A percentile compares a stretch with the other conserved stretches of the same genome.
These are phyloP conservation scores for Amborella trichopoda DNA, from an alignment of 164 flowering plant species.

Conservation along the genomic window DNA sequence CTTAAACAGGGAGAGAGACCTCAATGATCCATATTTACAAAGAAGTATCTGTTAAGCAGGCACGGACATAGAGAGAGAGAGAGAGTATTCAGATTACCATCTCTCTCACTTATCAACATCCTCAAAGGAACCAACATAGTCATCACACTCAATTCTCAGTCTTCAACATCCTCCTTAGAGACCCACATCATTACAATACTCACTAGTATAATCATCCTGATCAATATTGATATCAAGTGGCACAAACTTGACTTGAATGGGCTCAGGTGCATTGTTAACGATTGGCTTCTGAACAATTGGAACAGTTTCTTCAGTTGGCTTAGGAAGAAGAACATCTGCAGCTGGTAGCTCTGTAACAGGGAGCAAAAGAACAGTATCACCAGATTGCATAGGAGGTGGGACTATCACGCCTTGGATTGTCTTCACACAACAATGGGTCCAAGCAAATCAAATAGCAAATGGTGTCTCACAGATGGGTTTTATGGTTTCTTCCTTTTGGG, in stretches of 20 bases:
- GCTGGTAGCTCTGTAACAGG: conserved; percentile 36
- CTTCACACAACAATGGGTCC: too few relatives aligned
- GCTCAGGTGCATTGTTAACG: conserved; percentile 35
- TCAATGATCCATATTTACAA: too few relatives aligned
- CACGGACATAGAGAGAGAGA: neutral
- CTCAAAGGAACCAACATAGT: too few relatives aligned
- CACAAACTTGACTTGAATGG: conserved; percentile 66
- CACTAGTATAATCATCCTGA: conserved; percentile 71
- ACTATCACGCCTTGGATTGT: conserved; percentile 32
- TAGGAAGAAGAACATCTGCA: conserved; percentile 15
- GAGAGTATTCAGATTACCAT: neutral
- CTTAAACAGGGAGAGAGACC: too few relatives aligned
- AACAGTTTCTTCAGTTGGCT: conserved; percentile 34
- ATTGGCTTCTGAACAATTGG: conserved; percentile 11
- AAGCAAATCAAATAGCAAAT: too few relatives aligned
- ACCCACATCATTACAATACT: conserved; percentile 55
- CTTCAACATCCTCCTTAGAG: conserved; percentile 74
- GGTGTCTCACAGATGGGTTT: too few relatives aligned
- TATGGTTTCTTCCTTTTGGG: conserved; percentile 36
- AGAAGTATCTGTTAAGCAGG: too few relatives aligned
- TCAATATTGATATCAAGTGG: conserved; percentile 62
- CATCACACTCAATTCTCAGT: too few relatives aligned
- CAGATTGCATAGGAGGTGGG: conserved; percentile 64
- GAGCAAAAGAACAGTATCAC: conserved; percentile 70
- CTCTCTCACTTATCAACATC: too few relatives aligned